Evolutionary conservation across 2,329 filamentous ascomycete species (phyloP).

Genomic region (Camillea tinctor): DNA sequence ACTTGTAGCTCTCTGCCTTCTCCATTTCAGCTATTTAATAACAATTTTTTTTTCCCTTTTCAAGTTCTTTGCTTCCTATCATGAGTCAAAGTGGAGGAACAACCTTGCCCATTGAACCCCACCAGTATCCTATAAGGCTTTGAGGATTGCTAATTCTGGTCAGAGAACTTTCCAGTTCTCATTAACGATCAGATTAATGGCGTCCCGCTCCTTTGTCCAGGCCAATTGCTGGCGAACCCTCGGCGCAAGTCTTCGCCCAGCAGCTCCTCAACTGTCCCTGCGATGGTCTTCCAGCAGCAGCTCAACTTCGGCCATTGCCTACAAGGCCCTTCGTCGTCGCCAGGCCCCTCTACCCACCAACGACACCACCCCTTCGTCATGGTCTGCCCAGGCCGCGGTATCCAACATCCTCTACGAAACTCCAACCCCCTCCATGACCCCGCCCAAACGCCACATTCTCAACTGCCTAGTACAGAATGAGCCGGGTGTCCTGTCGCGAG

Average conservation of each 20-base stretch:
- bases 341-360: conserved; percentile 81
- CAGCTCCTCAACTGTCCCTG: conserved; percentile 12
- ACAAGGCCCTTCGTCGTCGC: conserved; percentile 93
- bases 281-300: conserved; percentile 49
- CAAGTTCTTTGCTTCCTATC: neutral
- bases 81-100: conserved; percentile 22
- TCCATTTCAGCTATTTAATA: neutral
- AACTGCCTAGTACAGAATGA: conserved; percentile 99
- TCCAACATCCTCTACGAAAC: conserved; percentile 99
- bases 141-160: conserved; percentile 27
- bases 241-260: conserved; percentile 16
- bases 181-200: conserved; percentile 30
- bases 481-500: conserved; percentile 92
- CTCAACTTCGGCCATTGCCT: conserved; percentile 90
- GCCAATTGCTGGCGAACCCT: conserved; percentile 27
- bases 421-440: conserved; percentile 75
- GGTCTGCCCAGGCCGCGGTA: conserved; percentile 91
- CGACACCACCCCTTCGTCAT: conserved; percentile 70
- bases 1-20: neutral
- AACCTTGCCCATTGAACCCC: conserved; percentile 23
- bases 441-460: conserved; percentile 91
- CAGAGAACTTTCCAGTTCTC: conserved; percentile 27
- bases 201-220: conserved; percentile 28
- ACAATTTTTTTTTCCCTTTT: neutral
- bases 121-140: conserved; percentile 10